A percentile compares a stretch with the other conserved stretches of the same genome.
phyloP scores from a whole-genome alignment of 495 filamentous ascomycete species.

The Bathelium albidoporum region DNA sequence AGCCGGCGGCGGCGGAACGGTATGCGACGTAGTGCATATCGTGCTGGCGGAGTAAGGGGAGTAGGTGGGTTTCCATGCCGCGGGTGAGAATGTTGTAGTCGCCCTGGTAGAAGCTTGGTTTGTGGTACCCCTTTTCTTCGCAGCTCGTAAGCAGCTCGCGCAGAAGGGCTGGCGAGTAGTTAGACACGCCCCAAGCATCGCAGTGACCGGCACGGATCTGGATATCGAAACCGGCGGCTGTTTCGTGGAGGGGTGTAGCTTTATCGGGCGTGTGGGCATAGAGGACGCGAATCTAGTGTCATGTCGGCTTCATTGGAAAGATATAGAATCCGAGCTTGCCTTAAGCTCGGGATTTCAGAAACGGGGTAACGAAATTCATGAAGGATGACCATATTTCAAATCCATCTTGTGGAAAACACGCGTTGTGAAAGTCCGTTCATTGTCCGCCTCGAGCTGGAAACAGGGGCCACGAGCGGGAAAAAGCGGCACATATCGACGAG shows the following conservation, averaged over 20 bases:
- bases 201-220: background rate
- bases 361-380: too few relatives aligned
- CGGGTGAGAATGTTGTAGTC: constrained; percentile 16
- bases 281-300: background rate
- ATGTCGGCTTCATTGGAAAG: background rate
- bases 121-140: constrained; percentile 11
- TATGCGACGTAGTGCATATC: constrained; percentile 11
- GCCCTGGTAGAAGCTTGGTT: constrained; percentile 16
- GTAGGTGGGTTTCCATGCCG: constrained; percentile 12
- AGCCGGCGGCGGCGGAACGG: constrained; percentile 11
- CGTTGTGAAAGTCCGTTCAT: too few relatives aligned
- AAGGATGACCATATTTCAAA: too few relatives aligned
- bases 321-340: too few relatives aligned
- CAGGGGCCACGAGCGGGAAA: too few relatives aligned
- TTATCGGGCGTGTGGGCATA: constrained; percentile 8
- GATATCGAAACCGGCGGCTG: constrained; percentile 3
- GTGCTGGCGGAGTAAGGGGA: constrained; percentile 15
- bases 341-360: too few relatives aligned
- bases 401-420: too few relatives aligned
- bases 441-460: too few relatives aligned
- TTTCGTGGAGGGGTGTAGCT: constrained; percentile 6
- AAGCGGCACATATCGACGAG: background rate
- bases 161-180: constrained; percentile 11
- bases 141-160: constrained; percentile 9
- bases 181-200: constrained; percentile 12